Percentiles rank a stretch among this genome's conserved stretches.
Evolutionary conservation across 2,329 filamentous ascomycete genomes (phyloP).

Genomic region (Nemania bipapillata): DNA sequence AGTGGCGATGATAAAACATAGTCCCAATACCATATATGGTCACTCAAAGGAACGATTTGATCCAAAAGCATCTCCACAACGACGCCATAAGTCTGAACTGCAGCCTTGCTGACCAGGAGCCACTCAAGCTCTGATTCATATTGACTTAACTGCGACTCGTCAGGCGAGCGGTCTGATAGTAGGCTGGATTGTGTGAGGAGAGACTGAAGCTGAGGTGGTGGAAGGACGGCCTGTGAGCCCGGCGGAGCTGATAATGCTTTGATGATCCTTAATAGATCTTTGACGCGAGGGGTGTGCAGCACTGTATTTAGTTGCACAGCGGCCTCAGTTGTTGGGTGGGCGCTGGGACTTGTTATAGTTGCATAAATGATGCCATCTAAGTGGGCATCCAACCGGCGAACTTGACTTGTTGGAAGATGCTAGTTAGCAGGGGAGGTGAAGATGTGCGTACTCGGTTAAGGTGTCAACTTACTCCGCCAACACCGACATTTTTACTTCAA

Average conservation of each 20-base stretch:
- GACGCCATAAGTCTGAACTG: slow-evolving; percentile 87
- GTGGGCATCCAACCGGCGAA: slow-evolving; percentile 72
- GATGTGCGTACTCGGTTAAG: slow-evolving; percentile 12
- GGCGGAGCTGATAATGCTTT: slow-evolving; percentile 77
- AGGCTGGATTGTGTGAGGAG: slow-evolving; percentile 73
- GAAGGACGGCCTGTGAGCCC: slow-evolving; percentile 70
- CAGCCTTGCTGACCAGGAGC: slow-evolving; percentile 89
- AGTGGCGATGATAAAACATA: slow-evolving; percentile 81
- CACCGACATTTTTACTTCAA: slow-evolving; percentile 56
- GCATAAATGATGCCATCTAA: slow-evolving; percentile 70
- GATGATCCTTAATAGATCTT: slow-evolving; percentile 73
- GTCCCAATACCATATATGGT: slow-evolving; percentile 97
- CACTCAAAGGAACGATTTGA: slow-evolving; percentile 82
- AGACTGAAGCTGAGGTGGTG: slow-evolving; percentile 67
- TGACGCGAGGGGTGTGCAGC: slow-evolving; percentile 64
- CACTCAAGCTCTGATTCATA: slow-evolving; percentile 87
- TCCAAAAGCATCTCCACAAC: slow-evolving; percentile 81
- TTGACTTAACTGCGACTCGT: slow-evolving; percentile 51
- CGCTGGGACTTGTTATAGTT: slow-evolving; percentile 58
- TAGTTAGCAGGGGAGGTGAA: slow-evolving; percentile 35
- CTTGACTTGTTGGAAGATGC: slow-evolving; percentile 55
- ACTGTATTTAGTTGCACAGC: slow-evolving; percentile 61
- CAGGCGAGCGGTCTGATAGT: slow-evolving; percentile 52
- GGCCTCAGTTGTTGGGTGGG: slow-evolving; percentile 48
- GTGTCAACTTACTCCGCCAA: slow-evolving; percentile 59